These are phyloP conservation scores for Lathyrus tuberosus DNA, from an alignment of 306 rosid genomes.

Conservation along the genomic window DNA sequence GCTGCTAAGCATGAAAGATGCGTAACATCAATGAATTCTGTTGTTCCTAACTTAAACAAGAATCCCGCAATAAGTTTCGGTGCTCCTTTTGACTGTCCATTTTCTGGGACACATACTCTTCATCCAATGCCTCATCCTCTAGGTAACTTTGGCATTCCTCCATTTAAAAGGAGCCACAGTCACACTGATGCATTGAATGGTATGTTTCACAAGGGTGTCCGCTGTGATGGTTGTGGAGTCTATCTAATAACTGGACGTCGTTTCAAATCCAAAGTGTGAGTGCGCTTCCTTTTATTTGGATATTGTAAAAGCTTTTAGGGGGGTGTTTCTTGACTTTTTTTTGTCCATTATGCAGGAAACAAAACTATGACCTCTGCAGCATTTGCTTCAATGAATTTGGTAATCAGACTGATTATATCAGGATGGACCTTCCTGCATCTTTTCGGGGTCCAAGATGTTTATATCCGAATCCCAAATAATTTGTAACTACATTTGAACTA, in stretches of 20 bases:
- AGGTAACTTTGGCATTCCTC: slow-evolving; percentile 29
- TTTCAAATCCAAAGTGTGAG: slow-evolving; percentile 86
- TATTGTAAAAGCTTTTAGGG: slow-evolving; percentile 4
- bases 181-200: slow-evolving; percentile 55
- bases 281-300: slow-evolving; percentile 19
- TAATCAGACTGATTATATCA: slow-evolving; percentile 58
- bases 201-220: slow-evolving; percentile 83
- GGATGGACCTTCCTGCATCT: slow-evolving; percentile 67
- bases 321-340: background rate
- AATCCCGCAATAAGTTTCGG: background rate
- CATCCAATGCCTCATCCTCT: slow-evolving; percentile 21
- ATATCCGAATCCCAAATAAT: slow-evolving; percentile 40
- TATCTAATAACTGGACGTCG: slow-evolving; percentile 93
- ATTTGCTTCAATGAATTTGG: slow-evolving; percentile 71
- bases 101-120: slow-evolving; percentile 42
- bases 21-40: slow-evolving; percentile 40
- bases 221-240: slow-evolving; percentile 94
- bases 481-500: slow-evolving; percentile 24
- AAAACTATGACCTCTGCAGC: slow-evolving; percentile 80
- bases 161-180: slow-evolving; percentile 55
- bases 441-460: slow-evolving; percentile 37
- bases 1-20: slow-evolving; percentile 35
- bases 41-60: slow-evolving; percentile 32
- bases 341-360: slow-evolving; percentile 60
- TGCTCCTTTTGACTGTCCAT: slow-evolving; percentile 53